phyloP scores from a whole-genome alignment of 1,284 basidiomycete genomes.

The Cutaneotrichosporon daszewskae region DNA sequence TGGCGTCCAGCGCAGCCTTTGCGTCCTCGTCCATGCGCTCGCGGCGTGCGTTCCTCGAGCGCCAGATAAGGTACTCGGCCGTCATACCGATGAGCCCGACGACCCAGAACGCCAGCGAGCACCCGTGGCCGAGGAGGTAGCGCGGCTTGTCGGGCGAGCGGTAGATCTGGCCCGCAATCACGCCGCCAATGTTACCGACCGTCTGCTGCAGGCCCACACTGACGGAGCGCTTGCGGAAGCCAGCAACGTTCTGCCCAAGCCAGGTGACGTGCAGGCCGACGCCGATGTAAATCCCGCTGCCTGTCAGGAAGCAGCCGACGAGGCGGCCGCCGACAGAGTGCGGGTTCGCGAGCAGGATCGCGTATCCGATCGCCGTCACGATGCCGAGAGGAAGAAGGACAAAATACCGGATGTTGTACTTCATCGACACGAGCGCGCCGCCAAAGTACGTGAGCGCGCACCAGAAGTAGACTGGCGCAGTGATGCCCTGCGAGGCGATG shows the following conservation, averaged over 20 bases:
- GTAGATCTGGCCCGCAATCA: conserved; percentile 18
- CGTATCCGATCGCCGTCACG: conserved; percentile 17
- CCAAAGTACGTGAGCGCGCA: conserved; percentile 14
- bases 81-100: conserved; percentile 6
- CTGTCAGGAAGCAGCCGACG: conserved; percentile 22
- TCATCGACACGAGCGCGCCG: conserved; percentile 11
- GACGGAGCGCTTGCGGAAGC: conserved; percentile 26
- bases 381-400: conserved; percentile 8
- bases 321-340: conserved; percentile 13
- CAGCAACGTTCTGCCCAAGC: conserved; percentile 22
- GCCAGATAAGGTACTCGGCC: conserved; percentile 11
- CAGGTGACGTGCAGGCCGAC: conserved; percentile 29
- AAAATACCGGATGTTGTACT: conserved; percentile 10
- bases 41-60: conserved; percentile 5
- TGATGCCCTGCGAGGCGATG: conserved; percentile 23
- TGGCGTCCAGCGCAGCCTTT: conserved; percentile 8
- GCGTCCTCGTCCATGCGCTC: conserved; percentile 8
- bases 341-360: conserved; percentile 14
- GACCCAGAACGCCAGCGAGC: conserved; percentile 6
- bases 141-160: conserved; percentile 7
- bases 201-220: conserved; percentile 28
- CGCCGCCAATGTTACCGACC: conserved; percentile 27
- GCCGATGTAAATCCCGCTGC: conserved; percentile 26
- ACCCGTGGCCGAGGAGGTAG: conserved; percentile 10
- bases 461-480: conserved; percentile 22